Conservation (phyloP, 352 stramenopile genomes). For the Globisporangium nodosum region DNA sequence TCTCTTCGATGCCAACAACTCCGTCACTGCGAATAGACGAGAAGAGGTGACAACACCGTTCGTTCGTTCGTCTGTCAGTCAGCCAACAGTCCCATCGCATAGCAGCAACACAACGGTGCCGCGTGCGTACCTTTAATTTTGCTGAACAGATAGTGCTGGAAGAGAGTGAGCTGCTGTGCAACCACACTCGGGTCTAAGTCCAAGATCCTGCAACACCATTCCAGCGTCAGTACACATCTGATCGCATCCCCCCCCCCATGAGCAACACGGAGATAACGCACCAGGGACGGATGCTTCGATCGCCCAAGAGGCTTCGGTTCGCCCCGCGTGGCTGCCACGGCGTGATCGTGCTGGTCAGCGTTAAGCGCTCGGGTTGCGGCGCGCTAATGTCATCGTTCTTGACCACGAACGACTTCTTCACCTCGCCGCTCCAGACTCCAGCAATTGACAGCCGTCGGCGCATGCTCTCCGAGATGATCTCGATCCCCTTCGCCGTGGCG, state of each 20-base stretch:
- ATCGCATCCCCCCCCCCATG: neutral
- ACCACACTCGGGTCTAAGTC: constrained; percentile 75
- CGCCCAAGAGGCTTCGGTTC: constrained; percentile 27
- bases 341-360: constrained; percentile 29
- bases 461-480: constrained; percentile 76
- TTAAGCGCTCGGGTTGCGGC: constrained; percentile 17
- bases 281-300: constrained; percentile 40
- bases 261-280: constrained; percentile 16
- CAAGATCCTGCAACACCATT: constrained; percentile 38
- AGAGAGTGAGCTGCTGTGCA: constrained; percentile 78
- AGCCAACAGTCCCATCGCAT: neutral
- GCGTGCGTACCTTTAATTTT: constrained; percentile 58
- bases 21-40: constrained; percentile 39
- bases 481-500: constrained; percentile 51
- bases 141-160: constrained; percentile 87
- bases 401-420: constrained; percentile 60
- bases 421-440: constrained; percentile 60
- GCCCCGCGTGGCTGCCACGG: constrained; percentile 48
- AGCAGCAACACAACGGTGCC: neutral
- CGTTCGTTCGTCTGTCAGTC: neutral
- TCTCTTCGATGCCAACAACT: constrained; percentile 71
- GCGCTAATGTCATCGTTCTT: constrained; percentile 35
- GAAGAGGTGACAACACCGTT: neutral
- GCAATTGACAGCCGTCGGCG: constrained; percentile 65
- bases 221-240: neutral